Evolutionary conservation across 345 rosid genomes (phyloP).

Genomic region (Populus nigra): DNA sequence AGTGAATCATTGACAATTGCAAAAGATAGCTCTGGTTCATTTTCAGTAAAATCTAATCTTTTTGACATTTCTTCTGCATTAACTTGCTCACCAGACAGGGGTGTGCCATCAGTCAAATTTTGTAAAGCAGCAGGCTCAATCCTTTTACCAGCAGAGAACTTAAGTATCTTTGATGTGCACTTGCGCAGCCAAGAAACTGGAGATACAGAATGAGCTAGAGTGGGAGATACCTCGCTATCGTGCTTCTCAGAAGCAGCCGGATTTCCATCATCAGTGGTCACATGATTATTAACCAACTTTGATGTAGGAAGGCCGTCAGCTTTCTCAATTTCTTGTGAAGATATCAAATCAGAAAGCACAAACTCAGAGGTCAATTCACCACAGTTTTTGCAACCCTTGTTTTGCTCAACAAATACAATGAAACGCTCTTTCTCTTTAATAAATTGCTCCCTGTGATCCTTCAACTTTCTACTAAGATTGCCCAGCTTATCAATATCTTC

Average conservation of each 20-base stretch:
- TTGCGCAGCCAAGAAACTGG: slow-evolving; percentile 76
- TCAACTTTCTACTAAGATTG: slow-evolving; percentile 66
- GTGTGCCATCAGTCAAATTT: slow-evolving; percentile 32
- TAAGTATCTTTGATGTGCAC: slow-evolving; percentile 79
- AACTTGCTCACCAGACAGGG: slow-evolving; percentile 28
- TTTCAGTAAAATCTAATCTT: slow-evolving; percentile 25
- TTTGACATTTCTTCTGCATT: slow-evolving; percentile 39
- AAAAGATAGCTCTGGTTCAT: slow-evolving; percentile 44
- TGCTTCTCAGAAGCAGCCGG: slow-evolving; percentile 19
- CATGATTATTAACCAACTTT: slow-evolving; percentile 34
- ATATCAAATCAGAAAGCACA: slow-evolving; percentile 62
- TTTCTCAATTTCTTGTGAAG: slow-evolving; percentile 54
- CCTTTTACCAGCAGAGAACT: slow-evolving; percentile 65
- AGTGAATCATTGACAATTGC: slow-evolving; percentile 36
- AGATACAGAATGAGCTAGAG: slow-evolving; percentile 31
- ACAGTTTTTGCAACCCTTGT: slow-evolving; percentile 63
- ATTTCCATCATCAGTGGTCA: slow-evolving; percentile 25
- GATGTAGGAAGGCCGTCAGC: slow-evolving; percentile 44
- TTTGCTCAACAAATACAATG: slow-evolving; percentile 67
- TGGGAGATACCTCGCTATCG: slow-evolving; percentile 42
- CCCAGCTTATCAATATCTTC: slow-evolving; percentile 84
- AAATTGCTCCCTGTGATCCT: slow-evolving; percentile 76
- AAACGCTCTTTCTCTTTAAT: slow-evolving; percentile 77
- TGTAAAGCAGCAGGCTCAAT: slow-evolving; percentile 38
- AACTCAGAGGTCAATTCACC: slow-evolving; percentile 68